Percentiles rank a stretch among this genome's conserved stretches.
Evolutionary conservation across 352 stramenopile species (phyloP).

Genomic region (Pythium dissimile): DNA sequence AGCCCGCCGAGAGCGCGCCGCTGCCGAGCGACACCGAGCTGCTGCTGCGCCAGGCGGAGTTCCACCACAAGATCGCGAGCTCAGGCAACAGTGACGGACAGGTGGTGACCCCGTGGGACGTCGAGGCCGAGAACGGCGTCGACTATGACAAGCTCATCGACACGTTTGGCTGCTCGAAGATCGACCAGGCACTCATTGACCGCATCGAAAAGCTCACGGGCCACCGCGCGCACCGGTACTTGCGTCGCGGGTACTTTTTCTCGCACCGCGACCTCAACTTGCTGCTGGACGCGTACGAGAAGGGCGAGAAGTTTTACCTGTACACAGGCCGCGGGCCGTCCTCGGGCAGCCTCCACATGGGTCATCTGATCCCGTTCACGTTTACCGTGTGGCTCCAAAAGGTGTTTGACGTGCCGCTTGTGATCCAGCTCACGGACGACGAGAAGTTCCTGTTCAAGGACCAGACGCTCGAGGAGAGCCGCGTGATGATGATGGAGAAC

Average conservation of each 20-base stretch:
- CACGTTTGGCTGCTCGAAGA: slow-evolving; percentile 96
- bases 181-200: slow-evolving; percentile 91
- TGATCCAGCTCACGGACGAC: slow-evolving; percentile 99
- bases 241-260: slow-evolving; percentile 99
- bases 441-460: slow-evolving; percentile 99
- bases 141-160: slow-evolving; percentile 99
- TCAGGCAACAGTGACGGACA: slow-evolving; percentile 60
- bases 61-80: slow-evolving; percentile 61
- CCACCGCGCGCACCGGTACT: slow-evolving; percentile 94
- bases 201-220: slow-evolving; percentile 95
- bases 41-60: slow-evolving; percentile 68
- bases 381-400: slow-evolving; percentile 99
- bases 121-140: slow-evolving; percentile 94
- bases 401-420: slow-evolving; percentile 98
- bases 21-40: slow-evolving; percentile 57
- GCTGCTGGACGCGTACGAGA: slow-evolving; percentile 95
- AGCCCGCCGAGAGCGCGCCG: slow-evolving; percentile 51
- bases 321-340: slow-evolving; percentile 99
- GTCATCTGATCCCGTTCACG: slow-evolving; percentile 99
- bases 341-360: slow-evolving; percentile 97
- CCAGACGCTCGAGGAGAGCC: slow-evolving; percentile 85
- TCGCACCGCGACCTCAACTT: slow-evolving; percentile 98
- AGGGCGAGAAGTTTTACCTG: slow-evolving; percentile 97
- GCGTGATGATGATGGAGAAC: slow-evolving; percentile 97
- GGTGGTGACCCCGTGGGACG: slow-evolving; percentile 91